Evolutionary conservation across 805 yeast genomes (phyloP), one percentile per base, ranked within the genome.

Genomic region (Metschnikowia chrysomelidarum): DNA sequence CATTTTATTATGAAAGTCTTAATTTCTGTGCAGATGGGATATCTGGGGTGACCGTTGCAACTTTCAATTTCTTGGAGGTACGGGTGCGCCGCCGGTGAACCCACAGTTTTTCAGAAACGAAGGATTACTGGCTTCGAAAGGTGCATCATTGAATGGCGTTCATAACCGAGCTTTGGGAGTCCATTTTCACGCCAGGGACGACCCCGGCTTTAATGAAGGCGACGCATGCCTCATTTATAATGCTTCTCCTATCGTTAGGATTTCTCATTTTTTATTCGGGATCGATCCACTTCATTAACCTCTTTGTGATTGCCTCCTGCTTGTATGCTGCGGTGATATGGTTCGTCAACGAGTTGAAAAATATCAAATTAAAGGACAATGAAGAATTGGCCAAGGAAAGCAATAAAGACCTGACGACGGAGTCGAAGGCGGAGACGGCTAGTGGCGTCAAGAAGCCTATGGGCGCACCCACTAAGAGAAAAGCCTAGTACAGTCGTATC

Each of bases 151-250:
- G 27, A 19, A 62, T 69, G 61, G 43, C 62, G 12, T 80, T 80
- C 54, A 40, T 83, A 23, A 65, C 61, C 17, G 94, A 84, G 17
- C 71, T 91, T 27, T 89, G 97, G 97, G 81, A 84, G 37, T 85
- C 95, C 10, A 77, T 93, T 18, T 86, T 91, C 61, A 80, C 87
- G 12, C 97, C 98, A 5, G 98, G 98, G 1, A 78, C 95, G 1
- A 76, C 93, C 1, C 96, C 97, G 1, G 87, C 94, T 1, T 71
- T 93, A 33, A 70, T 88, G n/a, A 69, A 72, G 24, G 97, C 98
- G 2, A 91, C 97, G 0, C 97, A 93, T 56, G 72, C 67, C 2
- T 83, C 96, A 2, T 93, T 93, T 52, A 65, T 73, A 0, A 69
- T 82, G 8, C 69, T 93, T 37, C 65, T 79, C 9, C 30, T 75